These are phyloP conservation scores for Chamaecyparis obtusa DNA, from an alignment of 75 land plant species.

Conservation along the genomic window DNA sequence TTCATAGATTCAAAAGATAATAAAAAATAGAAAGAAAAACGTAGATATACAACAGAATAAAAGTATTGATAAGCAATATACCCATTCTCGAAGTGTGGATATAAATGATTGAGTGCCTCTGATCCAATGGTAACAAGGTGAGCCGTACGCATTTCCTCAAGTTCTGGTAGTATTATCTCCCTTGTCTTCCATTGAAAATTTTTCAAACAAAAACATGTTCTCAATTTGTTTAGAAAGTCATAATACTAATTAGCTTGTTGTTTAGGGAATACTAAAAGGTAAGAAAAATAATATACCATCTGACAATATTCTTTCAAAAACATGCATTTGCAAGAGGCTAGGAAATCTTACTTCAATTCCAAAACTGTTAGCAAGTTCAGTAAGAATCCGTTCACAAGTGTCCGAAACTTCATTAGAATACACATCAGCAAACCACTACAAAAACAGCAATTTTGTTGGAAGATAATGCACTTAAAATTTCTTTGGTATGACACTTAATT, in stretches of 20 bases:
- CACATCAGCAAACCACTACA: slow-evolving; percentile 94
- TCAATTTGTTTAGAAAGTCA: not conserved
- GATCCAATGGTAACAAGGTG: slow-evolving; percentile 85
- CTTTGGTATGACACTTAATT: not conserved
- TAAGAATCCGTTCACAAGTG: slow-evolving; percentile 67
- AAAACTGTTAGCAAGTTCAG: slow-evolving; percentile 40
- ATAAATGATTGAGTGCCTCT: slow-evolving; percentile 45
- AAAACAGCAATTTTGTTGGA: not conserved
- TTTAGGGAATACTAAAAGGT: not conserved
- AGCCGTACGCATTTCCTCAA: slow-evolving; percentile 69
- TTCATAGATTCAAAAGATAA: not conserved
- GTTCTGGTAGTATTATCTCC: slow-evolving; percentile 85
- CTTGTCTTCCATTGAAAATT: slow-evolving; percentile 35
- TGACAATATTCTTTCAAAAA: slow-evolving; percentile 1
- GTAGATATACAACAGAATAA: not conserved
- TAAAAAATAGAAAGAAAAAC: not conserved
- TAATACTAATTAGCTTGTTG: not conserved
- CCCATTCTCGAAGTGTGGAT: slow-evolving; percentile 56
- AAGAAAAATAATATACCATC: not conserved
- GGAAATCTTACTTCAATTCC: slow-evolving; percentile 59
- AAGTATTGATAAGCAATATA: slow-evolving; percentile 17
- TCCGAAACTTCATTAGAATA: slow-evolving; percentile 59
- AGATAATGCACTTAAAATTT: not conserved
- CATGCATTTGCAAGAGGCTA: not conserved
- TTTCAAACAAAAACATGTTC: not conserved